Evolutionary conservation across 2,329 filamentous ascomycete species (phyloP).

Genomic region (Colletotrichum brevisporum): DNA sequence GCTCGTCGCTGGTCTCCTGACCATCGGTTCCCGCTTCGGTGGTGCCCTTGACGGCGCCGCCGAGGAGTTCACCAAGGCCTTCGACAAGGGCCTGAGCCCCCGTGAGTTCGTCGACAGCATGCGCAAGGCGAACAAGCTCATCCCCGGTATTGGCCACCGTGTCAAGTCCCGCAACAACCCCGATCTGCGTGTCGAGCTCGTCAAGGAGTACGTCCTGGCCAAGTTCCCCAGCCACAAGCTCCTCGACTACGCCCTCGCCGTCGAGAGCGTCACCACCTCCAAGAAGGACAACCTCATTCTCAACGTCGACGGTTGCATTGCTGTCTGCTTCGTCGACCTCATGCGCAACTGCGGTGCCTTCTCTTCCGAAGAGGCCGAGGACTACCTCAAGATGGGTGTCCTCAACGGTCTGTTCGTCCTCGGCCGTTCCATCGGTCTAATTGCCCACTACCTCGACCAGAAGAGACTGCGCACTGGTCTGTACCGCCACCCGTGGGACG

Average conservation of each 20-base stretch:
- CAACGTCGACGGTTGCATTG: conserved; percentile 98
- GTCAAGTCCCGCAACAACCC: conserved; percentile 99
- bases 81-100: conserved; percentile 97
- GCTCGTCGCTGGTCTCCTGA: conserved; percentile 95
- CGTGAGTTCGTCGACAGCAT: conserved; percentile 99
- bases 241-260: conserved; percentile 97
- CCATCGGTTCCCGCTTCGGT: conserved; percentile 98
- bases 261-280: conserved; percentile 97
- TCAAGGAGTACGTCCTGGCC: conserved; percentile 98
- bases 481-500: conserved; percentile 99
- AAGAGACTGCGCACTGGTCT: conserved; percentile 98
- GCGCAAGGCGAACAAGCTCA: conserved; percentile 99
- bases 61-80: conserved; percentile 98
- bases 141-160: conserved; percentile 98
- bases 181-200: conserved; percentile 98
- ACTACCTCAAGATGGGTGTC: conserved; percentile 99
- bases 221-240: conserved; percentile 99
- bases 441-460: conserved; percentile 99
- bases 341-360: conserved; percentile 98
- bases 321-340: conserved; percentile 98
- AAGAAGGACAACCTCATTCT: conserved; percentile 99
- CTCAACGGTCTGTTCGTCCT: conserved; percentile 99
- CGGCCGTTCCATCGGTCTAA: conserved; percentile 96
- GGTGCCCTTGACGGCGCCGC: conserved; percentile 98
- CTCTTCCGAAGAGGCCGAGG: conserved; percentile 95